Evolutionary conservation across 2,329 filamentous ascomycete genomes (phyloP), one percentile per base, ranked within the genome.

Genomic region (Septoria petroselini): DNA sequence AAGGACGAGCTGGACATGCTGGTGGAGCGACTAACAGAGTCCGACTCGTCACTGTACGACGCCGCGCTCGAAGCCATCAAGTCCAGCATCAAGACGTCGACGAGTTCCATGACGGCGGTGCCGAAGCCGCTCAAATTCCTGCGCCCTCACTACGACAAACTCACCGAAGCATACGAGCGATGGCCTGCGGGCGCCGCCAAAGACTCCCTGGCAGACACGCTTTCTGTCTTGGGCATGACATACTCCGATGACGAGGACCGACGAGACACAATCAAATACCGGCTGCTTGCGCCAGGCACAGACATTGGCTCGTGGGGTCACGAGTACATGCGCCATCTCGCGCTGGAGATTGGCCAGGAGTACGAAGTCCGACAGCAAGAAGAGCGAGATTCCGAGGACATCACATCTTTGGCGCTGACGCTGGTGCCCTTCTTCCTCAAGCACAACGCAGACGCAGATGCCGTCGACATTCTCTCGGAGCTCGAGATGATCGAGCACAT

Each of bases 1-100:
- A 98, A 98, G 78, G 91, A 81, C 67, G 93, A 98, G 74, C 84
- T 98, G 55, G 93, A 98, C 61, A 94, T 97, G 91, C 82, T 98
- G 44, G 91, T 96, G 7, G 93, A 98, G 75, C 83, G 93, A 67
- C 78, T 98, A 79, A 87, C 87, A 71, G 93, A 97, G 76, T 79
- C 85, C 59, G 87, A 97, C 73, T 79, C 80, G 59, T 84, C 83
- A 52, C 85, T 97, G 61, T 96, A 97, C 77, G 91, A 91, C 70
- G 82, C 91, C 52, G 87, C 93, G 47, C 78, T 98, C 61, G 91
- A 97, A 72, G 86, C 90, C 61, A 96, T 98, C 83, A 97, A 96
- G 77, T 89, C 85, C 65, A 94, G 89, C 68, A 98, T 98, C 78
- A 97, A 96, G 78, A 98, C 93, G 48, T 95, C 93, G 53, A 98